phyloP scores from a whole-genome alignment of 495 filamentous ascomycete genomes.

The Penicillium turbatum region DNA sequence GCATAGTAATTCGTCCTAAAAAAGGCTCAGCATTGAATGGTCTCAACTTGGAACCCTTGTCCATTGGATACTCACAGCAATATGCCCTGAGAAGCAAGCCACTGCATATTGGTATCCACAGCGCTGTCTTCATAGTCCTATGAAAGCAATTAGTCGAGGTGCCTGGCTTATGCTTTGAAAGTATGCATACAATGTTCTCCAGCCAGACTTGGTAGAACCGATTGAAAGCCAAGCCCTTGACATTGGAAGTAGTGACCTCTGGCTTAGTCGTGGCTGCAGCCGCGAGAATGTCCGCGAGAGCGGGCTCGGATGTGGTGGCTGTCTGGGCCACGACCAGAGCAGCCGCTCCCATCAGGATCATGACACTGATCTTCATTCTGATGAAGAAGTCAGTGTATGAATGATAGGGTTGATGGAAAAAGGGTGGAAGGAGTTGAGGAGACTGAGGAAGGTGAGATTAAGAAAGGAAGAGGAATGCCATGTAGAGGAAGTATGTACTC shows the following conservation, averaged over 20 bases:
- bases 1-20: conserved; percentile 54
- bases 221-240: conserved; percentile 61
- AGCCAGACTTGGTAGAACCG: conserved; percentile 67
- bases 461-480: neutral
- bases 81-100: conserved; percentile 57
- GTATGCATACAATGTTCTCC: conserved; percentile 59
- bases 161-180: conserved; percentile 28
- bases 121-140: conserved; percentile 53
- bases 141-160: neutral
- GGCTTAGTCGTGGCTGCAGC: conserved; percentile 30
- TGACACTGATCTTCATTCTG: conserved; percentile 26
- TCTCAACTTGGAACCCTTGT: neutral
- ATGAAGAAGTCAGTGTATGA: neutral
- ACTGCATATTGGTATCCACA: conserved; percentile 49
- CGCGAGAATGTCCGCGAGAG: conserved; percentile 25
- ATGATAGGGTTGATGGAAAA: neutral
- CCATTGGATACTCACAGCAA: conserved; percentile 29
- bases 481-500: neutral
- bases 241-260: conserved; percentile 49
- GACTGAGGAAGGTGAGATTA: neutral
- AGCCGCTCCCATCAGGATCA: conserved; percentile 19
- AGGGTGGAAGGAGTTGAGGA: neutral
- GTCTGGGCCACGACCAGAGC: conserved; percentile 22
- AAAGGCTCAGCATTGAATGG: neutral
- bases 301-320: conserved; percentile 27